Evolutionary conservation across 345 rosid genomes (phyloP), one percentile per base, ranked within the genome.

Genomic region (Hevea brasiliensis): DNA sequence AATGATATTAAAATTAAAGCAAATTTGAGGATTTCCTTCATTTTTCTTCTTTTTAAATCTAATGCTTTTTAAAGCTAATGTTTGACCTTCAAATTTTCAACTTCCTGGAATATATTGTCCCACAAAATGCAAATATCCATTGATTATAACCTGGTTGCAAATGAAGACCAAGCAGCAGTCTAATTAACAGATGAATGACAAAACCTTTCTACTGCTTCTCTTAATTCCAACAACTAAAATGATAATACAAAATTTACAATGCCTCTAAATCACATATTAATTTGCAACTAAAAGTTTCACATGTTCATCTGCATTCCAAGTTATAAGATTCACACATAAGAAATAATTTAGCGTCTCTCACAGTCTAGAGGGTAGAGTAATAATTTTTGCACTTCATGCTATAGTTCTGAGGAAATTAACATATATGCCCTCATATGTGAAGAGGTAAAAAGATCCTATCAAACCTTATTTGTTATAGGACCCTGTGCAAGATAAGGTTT

Each of bases 401-500:
- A 59, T 21, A 61, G 24, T 42, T 24, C 61, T 54, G 26, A 42
- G 45, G 12, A 44, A 73, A 54, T 9, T 57, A 44, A 55, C 20
- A 20, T 9, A 14, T 20, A 62, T 40, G 14, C 11, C 4, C 14
- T 29, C 56, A 42, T 70, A 40, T 17, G 14, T 20, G 27, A 67
- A 7, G 58, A 11, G 18, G 24, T 10, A 41, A 6, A 35, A 61
- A 60, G n/a, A 51, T 59, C 15, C 26, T 35, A 47, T 6, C 74
- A 67, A 35, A 96, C 99, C 97, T 96, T 93, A 83, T 96, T 96
- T 51, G 99, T 63, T 70, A 96, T 83, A 67, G 99, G 99, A 59
- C 99, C 96, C 74, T 85, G 89, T 0, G 99, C 99, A 86, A 96
- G 98, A 80, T 85, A 81, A 73, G 99, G 98, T 76, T 91, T 96